Conservation (phyloP, 2,329 filamentous ascomycete genomes). For the Botrytis fabae region DNA sequence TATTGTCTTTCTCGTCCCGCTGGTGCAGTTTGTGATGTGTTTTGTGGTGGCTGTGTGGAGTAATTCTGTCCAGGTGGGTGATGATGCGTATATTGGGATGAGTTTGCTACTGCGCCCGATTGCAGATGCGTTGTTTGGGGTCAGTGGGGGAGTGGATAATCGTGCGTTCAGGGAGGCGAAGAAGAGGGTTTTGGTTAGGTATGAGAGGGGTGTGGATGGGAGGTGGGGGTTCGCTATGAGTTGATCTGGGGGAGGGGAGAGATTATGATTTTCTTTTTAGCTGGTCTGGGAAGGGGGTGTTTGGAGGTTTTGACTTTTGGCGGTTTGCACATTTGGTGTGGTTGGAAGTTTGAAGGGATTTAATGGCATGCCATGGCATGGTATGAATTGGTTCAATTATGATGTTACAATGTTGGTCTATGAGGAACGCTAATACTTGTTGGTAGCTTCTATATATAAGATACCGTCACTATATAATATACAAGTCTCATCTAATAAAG, state of each 20-base stretch:
- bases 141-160: slow-evolving; percentile 32
- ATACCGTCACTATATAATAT: not conserved
- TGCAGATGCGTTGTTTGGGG: slow-evolving; percentile 36
- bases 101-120: slow-evolving; percentile 35
- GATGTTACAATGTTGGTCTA: fast-evolving
- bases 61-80: slow-evolving; percentile 37
- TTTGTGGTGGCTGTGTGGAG: slow-evolving; percentile 33
- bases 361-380: not conserved
- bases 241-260: not conserved
- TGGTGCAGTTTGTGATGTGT: slow-evolving; percentile 33
- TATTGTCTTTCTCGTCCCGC: slow-evolving; percentile 37
- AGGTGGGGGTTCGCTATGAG: slow-evolving; percentile 35
- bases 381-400: not conserved
- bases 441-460: not conserved
- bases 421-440: no score
- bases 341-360: not conserved
- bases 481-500: not conserved
- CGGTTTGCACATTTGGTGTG: not conserved
- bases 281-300: not conserved
- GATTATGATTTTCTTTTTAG: not conserved
- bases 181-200: slow-evolving; percentile 32
- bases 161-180: slow-evolving; percentile 32
- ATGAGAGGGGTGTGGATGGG: slow-evolving; percentile 32
- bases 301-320: no score
- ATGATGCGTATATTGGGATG: slow-evolving; percentile 35